These are phyloP conservation scores for Mortierella sp. DNA, from an alignment of 371 early-diverging fungal genomes.

Conservation along the genomic window DNA sequence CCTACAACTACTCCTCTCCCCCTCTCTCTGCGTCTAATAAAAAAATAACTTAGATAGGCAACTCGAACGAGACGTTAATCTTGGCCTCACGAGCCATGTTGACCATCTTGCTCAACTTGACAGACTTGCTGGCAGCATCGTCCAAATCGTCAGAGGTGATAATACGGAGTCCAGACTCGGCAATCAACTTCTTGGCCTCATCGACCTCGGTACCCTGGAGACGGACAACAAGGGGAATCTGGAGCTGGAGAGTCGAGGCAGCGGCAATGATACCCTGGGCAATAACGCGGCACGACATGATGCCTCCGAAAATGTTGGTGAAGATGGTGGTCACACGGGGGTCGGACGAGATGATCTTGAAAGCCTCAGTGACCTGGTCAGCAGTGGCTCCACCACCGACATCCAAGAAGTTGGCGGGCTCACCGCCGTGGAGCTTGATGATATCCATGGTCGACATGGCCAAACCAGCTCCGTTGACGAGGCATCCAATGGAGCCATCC, in stretches of 20 bases:
- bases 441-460: constrained; percentile 99
- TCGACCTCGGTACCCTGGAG: constrained; percentile 94
- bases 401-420: constrained; percentile 99
- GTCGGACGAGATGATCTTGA: constrained; percentile 98
- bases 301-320: constrained; percentile 99
- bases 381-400: constrained; percentile 98
- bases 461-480: constrained; percentile 98
- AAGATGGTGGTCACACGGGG: constrained; percentile 95
- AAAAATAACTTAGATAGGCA: constrained; percentile 58
- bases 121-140: constrained; percentile 94
- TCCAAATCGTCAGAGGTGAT: constrained; percentile 95
- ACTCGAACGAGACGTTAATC: constrained; percentile 75
- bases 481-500: constrained; percentile 88
- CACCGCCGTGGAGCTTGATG: constrained; percentile 98
- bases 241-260: constrained; percentile 89
- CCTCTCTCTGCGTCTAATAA: neutral
- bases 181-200: constrained; percentile 90
- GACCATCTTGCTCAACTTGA: constrained; percentile 92
- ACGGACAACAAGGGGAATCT: constrained; percentile 96
- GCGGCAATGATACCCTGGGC: constrained; percentile 98
- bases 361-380: constrained; percentile 97
- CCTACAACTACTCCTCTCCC: neutral
- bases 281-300: constrained; percentile 99
- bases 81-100: constrained; percentile 77
- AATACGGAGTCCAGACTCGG: constrained; percentile 92